phyloP scores from a whole-genome alignment of 2,329 filamentous ascomycete species.

The Domatiomyces catenatus region DNA sequence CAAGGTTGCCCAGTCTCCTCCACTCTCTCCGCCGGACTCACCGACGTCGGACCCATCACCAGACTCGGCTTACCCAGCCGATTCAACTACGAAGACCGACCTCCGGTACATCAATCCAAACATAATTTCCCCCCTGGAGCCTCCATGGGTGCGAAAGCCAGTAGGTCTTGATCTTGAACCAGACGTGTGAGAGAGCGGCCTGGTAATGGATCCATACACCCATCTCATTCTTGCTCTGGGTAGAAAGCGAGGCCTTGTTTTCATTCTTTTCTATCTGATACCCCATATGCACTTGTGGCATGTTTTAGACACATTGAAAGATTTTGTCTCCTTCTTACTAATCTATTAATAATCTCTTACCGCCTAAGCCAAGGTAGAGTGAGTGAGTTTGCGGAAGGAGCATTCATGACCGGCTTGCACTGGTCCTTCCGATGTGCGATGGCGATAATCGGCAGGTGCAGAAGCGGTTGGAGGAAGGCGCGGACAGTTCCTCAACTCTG shows the following conservation, averaged over 20 bases:
- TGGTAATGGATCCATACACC: background rate
- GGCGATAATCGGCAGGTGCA: background rate
- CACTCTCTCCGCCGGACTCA: constrained; percentile 20
- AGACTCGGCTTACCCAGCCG: constrained; percentile 26
- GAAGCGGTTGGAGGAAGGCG: background rate
- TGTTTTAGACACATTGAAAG: background rate
- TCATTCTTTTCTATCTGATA: background rate
- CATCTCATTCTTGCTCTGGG: background rate
- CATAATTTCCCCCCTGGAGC: constrained; percentile 29
- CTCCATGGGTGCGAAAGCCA: constrained; percentile 26
- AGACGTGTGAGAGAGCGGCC: background rate
- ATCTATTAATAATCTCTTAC: background rate
- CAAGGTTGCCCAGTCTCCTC: constrained; percentile 35
- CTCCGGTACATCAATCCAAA: constrained; percentile 35
- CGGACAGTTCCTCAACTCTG: background rate
- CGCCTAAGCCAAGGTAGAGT: background rate
- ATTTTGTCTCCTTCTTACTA: background rate
- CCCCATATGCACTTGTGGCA: background rate
- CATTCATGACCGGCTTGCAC: background rate
- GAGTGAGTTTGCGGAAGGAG: too few species aligned
- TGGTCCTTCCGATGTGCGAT: background rate
- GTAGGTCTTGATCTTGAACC: background rate
- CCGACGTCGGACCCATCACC: constrained; percentile 28
- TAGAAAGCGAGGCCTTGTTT: background rate
- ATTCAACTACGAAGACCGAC: constrained; percentile 25